Conservation (phyloP, 2,329 filamentous ascomycete species). For the Chrysoporthe austroafricana region DNA sequence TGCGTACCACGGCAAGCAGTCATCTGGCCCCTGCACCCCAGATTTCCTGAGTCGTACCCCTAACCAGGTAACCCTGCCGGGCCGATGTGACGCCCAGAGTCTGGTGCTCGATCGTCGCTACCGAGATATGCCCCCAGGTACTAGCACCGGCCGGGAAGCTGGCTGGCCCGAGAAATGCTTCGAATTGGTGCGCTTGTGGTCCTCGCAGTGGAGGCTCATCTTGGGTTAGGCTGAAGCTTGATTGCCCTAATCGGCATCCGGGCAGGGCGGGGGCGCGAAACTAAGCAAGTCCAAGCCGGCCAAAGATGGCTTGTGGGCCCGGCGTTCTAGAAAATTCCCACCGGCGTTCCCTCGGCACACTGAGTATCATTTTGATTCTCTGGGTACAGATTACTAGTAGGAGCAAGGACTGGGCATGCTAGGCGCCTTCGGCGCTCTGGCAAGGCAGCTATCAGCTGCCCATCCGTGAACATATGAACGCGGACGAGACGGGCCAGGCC, state of each 20-base stretch:
- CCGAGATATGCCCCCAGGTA: background rate
- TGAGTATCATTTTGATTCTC: no score
- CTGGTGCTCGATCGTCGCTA: constrained; percentile 1
- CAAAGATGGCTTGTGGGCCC: background rate
- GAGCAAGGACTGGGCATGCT: background rate
- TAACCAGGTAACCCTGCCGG: background rate
- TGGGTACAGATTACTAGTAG: background rate
- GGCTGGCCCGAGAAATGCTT: background rate
- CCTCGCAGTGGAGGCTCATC: background rate
- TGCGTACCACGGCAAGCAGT: no score
- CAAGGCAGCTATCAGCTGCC: background rate
- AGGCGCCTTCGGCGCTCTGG: background rate
- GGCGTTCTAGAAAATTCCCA: background rate
- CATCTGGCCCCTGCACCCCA: background rate
- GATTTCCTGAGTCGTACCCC: background rate
- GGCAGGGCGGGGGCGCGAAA: no score
- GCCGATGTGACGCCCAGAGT: constrained; percentile 1
- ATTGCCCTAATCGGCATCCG: background rate
- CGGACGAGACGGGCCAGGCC: background rate
- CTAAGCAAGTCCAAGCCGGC: no score
- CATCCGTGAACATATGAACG: no score
- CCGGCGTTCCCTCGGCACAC: background rate
- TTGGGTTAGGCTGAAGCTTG: background rate
- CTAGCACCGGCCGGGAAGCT: background rate
- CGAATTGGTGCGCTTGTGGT: constrained; percentile 7